Conservation (phyloP, 1,139 yeast species). For the Debaryomycetaceae sp. region DNA sequence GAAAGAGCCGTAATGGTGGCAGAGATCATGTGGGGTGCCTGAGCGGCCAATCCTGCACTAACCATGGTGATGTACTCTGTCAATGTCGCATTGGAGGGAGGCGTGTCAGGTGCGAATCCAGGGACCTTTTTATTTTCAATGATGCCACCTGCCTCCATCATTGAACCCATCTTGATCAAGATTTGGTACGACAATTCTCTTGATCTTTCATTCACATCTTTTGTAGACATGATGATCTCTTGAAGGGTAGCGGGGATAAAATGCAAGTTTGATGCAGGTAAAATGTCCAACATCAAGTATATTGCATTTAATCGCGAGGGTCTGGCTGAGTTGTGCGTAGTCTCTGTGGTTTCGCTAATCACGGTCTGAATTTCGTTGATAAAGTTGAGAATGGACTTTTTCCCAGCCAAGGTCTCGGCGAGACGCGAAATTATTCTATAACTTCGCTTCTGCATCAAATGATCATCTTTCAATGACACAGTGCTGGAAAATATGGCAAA, state of each 20-base stretch:
- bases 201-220: conserved; percentile 86
- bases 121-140: conserved; percentile 59
- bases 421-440: conserved; percentile 70
- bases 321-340: conserved; percentile 65
- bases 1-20: conserved; percentile 90
- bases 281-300: conserved; percentile 42
- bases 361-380: conserved; percentile 50
- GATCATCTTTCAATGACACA: conserved; percentile 41
- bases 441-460: conserved; percentile 79
- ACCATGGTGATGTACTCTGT: conserved; percentile 86
- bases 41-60: conserved; percentile 93
- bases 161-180: conserved; percentile 71
- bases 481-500: conserved; percentile 69
- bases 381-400: conserved; percentile 37
- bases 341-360: conserved; percentile 45
- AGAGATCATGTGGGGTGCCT: conserved; percentile 89
- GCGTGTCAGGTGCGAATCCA: conserved; percentile 53
- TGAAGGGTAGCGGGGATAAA: conserved; percentile 77
- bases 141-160: conserved; percentile 62
- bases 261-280: conserved; percentile 54
- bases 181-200: conserved; percentile 72
- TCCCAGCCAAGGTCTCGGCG: conserved; percentile 60
- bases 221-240: conserved; percentile 85
- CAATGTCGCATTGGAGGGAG: conserved; percentile 56
- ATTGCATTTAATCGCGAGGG: conserved; percentile 71